Conservation (phyloP, 2,329 filamentous ascomycete species). For the Xylaria sp. region DNA sequence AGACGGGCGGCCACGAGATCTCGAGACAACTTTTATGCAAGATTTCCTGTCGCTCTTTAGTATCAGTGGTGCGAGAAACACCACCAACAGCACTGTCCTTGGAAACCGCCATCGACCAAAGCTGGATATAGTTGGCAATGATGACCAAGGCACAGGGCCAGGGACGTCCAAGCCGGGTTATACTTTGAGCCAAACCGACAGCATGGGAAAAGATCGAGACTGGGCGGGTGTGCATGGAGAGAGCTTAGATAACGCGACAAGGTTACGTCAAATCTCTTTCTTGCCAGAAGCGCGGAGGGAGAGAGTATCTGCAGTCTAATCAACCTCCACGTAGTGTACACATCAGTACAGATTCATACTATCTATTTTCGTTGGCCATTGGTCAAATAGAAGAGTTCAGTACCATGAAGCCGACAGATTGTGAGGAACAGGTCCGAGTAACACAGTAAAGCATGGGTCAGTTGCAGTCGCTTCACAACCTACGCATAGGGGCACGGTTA, state of each 20-base stretch:
- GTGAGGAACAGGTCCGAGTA: not conserved
- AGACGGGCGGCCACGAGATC: slow-evolving; percentile 45
- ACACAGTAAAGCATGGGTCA: not conserved
- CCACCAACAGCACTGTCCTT: slow-evolving; percentile 42
- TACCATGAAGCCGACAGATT: not conserved
- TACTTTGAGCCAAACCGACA: slow-evolving; percentile 29
- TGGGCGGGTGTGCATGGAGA: slow-evolving; percentile 28
- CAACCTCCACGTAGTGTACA: not conserved
- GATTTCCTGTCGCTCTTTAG: slow-evolving; percentile 55
- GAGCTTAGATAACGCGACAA: slow-evolving; percentile 17
- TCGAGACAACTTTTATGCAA: slow-evolving; percentile 57
- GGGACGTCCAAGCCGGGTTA: slow-evolving; percentile 21
- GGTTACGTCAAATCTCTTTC: slow-evolving; percentile 41
- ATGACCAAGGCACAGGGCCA: slow-evolving; percentile 15
- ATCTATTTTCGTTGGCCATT: not conserved
- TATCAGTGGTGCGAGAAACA: slow-evolving; percentile 42
- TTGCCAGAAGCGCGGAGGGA: slow-evolving; percentile 26
- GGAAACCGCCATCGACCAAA: slow-evolving; percentile 33
- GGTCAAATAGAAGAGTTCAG: not conserved
- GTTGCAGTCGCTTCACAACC: too few relatives aligned
- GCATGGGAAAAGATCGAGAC: slow-evolving; percentile 36
- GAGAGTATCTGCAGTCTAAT: slow-evolving; percentile 18
- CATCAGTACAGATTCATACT: not conserved
- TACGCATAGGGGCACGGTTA: too few relatives aligned
- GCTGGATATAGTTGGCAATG: slow-evolving; percentile 9